A percentile compares a stretch with the other conserved stretches of the same genome.
Evolutionary conservation across 345 rosid genomes (phyloP).

Genomic region (Sonneratia alba): DNA sequence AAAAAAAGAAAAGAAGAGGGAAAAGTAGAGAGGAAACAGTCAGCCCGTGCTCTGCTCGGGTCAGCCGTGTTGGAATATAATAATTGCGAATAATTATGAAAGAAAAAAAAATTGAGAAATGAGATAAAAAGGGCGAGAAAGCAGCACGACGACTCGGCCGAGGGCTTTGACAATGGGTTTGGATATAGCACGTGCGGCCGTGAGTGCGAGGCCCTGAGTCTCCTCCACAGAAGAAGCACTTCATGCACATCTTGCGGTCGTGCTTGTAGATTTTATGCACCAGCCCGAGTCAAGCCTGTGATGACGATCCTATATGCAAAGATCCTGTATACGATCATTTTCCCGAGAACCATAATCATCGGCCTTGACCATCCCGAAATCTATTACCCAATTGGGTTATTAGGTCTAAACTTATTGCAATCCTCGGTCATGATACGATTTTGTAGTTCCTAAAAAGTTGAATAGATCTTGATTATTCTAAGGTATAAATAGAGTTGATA

Average conservation of each 20-base stretch:
- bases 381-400: too few relatives aligned
- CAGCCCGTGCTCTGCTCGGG: neutral
- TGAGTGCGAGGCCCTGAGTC: neutral
- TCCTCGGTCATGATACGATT: too few relatives aligned
- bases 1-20: neutral
- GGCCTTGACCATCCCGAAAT: too few relatives aligned
- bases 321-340: too few relatives aligned
- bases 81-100: neutral
- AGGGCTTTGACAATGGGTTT: neutral
- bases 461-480: too few relatives aligned
- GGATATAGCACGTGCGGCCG: neutral
- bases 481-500: too few relatives aligned
- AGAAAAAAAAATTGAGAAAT: neutral
- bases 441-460: too few relatives aligned
- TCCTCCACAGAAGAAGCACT: neutral
- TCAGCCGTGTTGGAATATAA: neutral
- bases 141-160: neutral
- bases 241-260: neutral
- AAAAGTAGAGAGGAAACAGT: neutral
- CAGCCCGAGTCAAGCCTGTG: neutral
- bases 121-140: neutral
- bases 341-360: too few relatives aligned
- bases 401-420: too few relatives aligned
- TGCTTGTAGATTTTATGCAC: too few relatives aligned
- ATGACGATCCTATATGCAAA: neutral